These are phyloP conservation scores for Henckelia pumila DNA, from an alignment of 257 asterid genomes.

Conservation along the genomic window DNA sequence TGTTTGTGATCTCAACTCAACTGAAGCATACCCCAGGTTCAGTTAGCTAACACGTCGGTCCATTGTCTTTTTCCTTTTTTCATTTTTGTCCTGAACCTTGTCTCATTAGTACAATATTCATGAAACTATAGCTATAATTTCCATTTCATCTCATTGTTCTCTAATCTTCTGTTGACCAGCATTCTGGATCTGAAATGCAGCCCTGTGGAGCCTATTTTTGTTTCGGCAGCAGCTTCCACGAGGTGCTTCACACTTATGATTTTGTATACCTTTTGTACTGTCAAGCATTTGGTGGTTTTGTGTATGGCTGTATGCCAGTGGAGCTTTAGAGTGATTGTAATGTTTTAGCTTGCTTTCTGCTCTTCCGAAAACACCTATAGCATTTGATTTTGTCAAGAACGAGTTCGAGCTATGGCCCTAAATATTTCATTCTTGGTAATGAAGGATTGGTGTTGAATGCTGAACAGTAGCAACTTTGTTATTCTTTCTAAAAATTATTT, in stretches of 20 bases:
- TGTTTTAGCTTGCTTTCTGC: conserved; percentile 6
- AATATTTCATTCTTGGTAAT: not conserved
- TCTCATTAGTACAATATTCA: conserved; percentile 20
- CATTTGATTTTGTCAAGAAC: conserved; percentile 15
- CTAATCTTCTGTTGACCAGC: conserved; percentile 45
- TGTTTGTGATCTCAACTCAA: conserved; percentile 82
- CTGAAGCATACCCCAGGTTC: conserved; percentile 82
- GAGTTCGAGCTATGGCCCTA: conserved; percentile 2
- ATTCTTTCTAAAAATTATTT: not conserved
- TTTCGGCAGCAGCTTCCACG: conserved; percentile 91
- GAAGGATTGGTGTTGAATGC: not conserved
- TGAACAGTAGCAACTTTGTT: not conserved
- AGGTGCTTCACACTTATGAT: conserved; percentile 44
- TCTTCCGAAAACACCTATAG: not conserved
- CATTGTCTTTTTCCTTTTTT: conserved; percentile 14
- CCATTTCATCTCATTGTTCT: conserved; percentile 9
- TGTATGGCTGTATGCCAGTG: not conserved
- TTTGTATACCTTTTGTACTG: conserved; percentile 12
- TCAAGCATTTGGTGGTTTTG: conserved; percentile 7
- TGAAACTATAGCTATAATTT: conserved; percentile 19
- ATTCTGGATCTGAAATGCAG: conserved; percentile 97
- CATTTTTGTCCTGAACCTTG: conserved; percentile 6
- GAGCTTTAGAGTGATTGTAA: not conserved
- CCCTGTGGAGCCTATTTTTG: conserved; percentile 98
- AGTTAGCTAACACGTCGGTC: not conserved